Base-by-base conservation (phyloP, 2,329 filamentous ascomycete genomes). In the Claviceps lovelessii region DNA sequence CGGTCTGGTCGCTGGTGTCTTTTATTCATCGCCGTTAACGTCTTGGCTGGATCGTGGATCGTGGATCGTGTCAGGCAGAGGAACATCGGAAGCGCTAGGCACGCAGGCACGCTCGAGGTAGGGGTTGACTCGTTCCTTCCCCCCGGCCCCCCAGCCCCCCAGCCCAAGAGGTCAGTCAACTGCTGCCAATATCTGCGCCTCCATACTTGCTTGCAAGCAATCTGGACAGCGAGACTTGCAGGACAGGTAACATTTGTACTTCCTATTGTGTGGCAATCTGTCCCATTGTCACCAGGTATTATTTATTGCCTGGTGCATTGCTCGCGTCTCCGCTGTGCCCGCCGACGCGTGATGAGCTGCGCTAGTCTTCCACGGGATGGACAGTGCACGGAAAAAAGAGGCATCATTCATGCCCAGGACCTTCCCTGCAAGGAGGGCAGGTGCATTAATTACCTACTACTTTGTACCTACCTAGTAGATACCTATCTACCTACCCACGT, bases 21-120 rank as follows among this genome's bases (percentile, higher is more conserved):
- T 37, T 37, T 11, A 8, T 37, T 17, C 37, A 41, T 41, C 37
- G n/a, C 42, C 5, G 19, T 45, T 45, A 19, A 45, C 42, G 42
- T 28, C 44, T 41, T 41, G 39, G 39, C 39, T n/a, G 17, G 39
- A 41, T 41, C 39, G 39, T 9, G 17, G 17, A 41, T n/a, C 39
- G 39, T 29, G 44, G 19, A 23, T 45, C 19, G 19, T 29, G 13
- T 23, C 44, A 46, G 10, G 44, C 49, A 55, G 55, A 58, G 59
- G 56, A 63, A 62, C 58, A 55, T 50, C 48, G 44, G 44, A 49
- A 19, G 31, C 47, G 10, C 47, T n/a, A 49, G 47, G 17, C 47
- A 49, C 31, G 52, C 44, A 49, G 44, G n/a, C 45, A 41, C 31
- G 35, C 28, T n/a, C 39, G 8, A 41, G 33, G 29, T 28, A 33